Base-by-base conservation (phyloP, 257 asterid species). In the Agastache rugosa region DNA sequence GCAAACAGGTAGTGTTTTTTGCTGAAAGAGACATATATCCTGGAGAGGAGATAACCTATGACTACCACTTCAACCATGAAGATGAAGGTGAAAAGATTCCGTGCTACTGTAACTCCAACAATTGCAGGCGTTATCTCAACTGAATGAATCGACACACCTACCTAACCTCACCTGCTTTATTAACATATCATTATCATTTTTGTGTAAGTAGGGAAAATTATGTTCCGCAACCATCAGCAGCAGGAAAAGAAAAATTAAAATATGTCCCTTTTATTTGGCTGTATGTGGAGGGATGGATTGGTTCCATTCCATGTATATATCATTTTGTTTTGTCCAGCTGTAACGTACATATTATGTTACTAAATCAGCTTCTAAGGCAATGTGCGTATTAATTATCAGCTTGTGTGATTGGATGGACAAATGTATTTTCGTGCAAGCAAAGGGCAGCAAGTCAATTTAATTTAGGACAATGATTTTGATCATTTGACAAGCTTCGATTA, bases 21-120 rank as follows among this genome's bases (percentile, higher is more conserved):
- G 89, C 90, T 22, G 89, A 87, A 70, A 86, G 95, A 77, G 92
- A 87, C 51, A 80, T 87, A 73, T 86, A 83, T 76, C 95, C 95
- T 23, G 95, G 95, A 58, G 95, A 89, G 85, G 95, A 89, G 85
- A 83, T 87, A 42, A 87, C 90, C 0, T 89, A 89, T 61, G 95
- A 89, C 73, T 86, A 89, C 83, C 89, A 85, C 75, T 89, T 89
- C 74, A 89, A 87, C 84, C 87, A 87, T 63, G 95, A 89, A 71
- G 92, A 85, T 60, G 95, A 85, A 56, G 90, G 90, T 50, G 80
- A 83, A 55, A 86, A 83, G 71, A 80, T 88, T 63, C 85, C 84
- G 6, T 86, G 94, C 80, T 83, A 77, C 64, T 88, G 94, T 65
- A 83, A 83, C 27, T 83, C 90, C 10, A 78, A 77, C 74, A 88